Evolutionary conservation across 352 stramenopile genomes (phyloP).

Genomic region (Thraustochytrium aureum): DNA sequence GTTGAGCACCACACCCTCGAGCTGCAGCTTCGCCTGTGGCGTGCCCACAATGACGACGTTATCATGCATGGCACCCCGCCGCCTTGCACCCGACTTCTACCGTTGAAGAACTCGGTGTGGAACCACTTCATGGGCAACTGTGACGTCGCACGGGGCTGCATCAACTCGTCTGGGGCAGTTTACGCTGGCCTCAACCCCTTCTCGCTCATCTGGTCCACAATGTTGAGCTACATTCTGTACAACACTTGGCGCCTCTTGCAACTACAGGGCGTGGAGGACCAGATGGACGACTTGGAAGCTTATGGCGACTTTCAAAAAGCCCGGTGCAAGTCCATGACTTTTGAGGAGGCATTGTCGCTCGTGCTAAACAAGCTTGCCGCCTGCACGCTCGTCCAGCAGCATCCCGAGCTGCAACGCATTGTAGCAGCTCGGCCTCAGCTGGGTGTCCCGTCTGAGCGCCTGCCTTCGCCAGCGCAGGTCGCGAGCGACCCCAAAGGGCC

Average conservation of each 20-base stretch:
- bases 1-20: constrained; percentile 8
- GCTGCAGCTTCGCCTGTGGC: background rate
- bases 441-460: too few relatives aligned
- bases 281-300: background rate
- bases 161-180: background rate
- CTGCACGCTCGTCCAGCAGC: too few relatives aligned
- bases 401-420: too few relatives aligned
- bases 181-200: background rate
- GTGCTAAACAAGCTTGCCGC: too few relatives aligned
- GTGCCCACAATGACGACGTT: background rate
- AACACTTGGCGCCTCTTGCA: background rate
- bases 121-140: constrained; percentile 13
- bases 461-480: too few relatives aligned
- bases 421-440: too few relatives aligned
- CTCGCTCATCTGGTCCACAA: background rate
- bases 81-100: background rate
- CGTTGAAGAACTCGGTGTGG: background rate
- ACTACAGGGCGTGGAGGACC: background rate
- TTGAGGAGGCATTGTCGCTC: too few relatives aligned
- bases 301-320: background rate
- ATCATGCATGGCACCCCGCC: background rate
- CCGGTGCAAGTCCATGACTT: background rate
- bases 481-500: too few relatives aligned
- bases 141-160: background rate
- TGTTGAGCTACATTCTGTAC: constrained; percentile 6